phyloP scores from a whole-genome alignment of 257 asterid genomes.

The Solanum chmielewskii region DNA sequence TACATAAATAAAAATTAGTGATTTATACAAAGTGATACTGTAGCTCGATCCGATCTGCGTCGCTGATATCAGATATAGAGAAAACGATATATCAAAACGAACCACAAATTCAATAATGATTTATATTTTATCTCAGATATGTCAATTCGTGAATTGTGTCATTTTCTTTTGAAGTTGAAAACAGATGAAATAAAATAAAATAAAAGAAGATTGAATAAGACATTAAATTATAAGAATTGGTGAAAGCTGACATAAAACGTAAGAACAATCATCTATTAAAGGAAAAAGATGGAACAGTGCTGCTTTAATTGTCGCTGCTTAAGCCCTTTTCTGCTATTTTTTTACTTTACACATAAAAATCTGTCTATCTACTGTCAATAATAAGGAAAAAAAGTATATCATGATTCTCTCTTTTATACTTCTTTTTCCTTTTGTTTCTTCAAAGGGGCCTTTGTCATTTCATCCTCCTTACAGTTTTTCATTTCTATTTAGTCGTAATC shows the following conservation, averaged over 20 bases:
- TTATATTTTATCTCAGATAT: neutral
- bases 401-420: neutral
- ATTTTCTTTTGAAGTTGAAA: neutral
- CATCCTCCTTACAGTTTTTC: neutral
- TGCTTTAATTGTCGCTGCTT: neutral
- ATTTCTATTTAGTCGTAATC: too few relatives aligned
- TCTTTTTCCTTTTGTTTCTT: neutral
- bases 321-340: neutral
- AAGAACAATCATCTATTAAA: neutral
- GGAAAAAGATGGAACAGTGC: neutral
- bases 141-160: neutral
- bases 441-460: neutral
- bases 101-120: neutral
- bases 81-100: neutral
- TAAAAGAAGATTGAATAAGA: neutral
- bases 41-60: neutral
- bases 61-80: neutral
- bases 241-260: neutral
- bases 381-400: neutral
- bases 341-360: neutral
- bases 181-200: neutral
- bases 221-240: neutral
- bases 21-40: neutral
- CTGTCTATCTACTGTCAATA: neutral
- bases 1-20: neutral